These are phyloP conservation scores for Malus hybrid DNA, from an alignment of 331 rosid species.

Conservation along the genomic window DNA sequence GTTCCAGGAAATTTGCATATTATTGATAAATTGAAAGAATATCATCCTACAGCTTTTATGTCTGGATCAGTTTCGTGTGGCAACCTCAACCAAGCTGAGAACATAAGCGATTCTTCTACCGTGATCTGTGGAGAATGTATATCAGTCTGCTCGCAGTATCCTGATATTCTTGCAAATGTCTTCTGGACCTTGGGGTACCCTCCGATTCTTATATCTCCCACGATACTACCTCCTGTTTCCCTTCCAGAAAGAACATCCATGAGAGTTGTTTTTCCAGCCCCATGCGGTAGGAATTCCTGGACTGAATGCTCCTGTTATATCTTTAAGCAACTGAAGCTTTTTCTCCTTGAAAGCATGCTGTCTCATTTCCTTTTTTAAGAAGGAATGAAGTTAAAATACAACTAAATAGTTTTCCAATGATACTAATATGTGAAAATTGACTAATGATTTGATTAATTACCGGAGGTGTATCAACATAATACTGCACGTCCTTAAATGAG, in stretches of 20 bases:
- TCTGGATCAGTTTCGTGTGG: slow-evolving; percentile 50
- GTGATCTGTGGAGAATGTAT: slow-evolving; percentile 67
- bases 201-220: slow-evolving; percentile 78
- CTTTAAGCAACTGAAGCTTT: slow-evolving; percentile 62
- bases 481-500: slow-evolving; percentile 67
- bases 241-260: slow-evolving; percentile 92
- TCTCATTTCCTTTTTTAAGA: slow-evolving; percentile 56
- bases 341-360: slow-evolving; percentile 55
- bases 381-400: too few relatives aligned
- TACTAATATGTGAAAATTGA: too few relatives aligned
- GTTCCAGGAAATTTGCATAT: too few relatives aligned
- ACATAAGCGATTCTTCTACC: slow-evolving; percentile 30
- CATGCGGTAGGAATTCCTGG: slow-evolving; percentile 83
- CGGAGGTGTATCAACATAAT: slow-evolving; percentile 67
- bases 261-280: slow-evolving; percentile 91
- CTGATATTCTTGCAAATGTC: slow-evolving; percentile 84
- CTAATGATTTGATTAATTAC: slow-evolving; percentile 21
- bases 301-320: slow-evolving; percentile 78
- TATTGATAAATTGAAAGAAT: not conserved
- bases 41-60: slow-evolving; percentile 50
- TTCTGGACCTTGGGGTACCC: slow-evolving; percentile 80
- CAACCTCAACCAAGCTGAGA: slow-evolving; percentile 83
- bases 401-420: too few relatives aligned
- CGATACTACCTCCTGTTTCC: slow-evolving; percentile 67
- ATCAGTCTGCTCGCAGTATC: slow-evolving; percentile 89